Conservation (phyloP, 257 asterid genomes). For the Lycium ferocissimum region DNA sequence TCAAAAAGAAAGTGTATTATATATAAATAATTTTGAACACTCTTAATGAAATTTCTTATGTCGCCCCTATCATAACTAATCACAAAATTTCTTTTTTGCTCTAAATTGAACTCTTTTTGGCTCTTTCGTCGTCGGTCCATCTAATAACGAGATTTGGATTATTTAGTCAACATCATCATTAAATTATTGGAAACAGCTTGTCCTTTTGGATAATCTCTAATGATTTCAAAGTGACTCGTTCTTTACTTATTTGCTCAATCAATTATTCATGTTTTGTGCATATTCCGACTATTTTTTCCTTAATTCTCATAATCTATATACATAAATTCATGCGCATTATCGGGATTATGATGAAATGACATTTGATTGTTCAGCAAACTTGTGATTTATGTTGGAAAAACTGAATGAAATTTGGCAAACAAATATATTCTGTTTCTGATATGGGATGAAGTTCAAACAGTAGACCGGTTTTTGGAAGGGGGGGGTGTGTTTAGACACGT, state of each 20-base stretch:
- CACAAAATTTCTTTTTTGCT: no score
- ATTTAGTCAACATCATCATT: background rate
- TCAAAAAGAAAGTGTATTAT: no score
- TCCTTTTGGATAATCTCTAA: background rate
- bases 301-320: background rate
- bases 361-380: no score
- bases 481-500: background rate
- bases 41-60: no score
- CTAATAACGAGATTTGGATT: background rate
- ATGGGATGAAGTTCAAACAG: no score
- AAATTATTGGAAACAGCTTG: background rate
- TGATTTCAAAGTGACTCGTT: background rate
- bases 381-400: no score
- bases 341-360: background rate
- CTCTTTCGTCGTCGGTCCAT: background rate
- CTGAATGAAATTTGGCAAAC: no score
- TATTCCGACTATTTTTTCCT: background rate
- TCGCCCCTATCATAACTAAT: no score
- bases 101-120: background rate
- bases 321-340: background rate
- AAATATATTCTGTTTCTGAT: no score
- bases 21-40: no score
- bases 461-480: no score
- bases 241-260: slow-evolving; percentile 9
- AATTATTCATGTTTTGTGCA: background rate